Base-by-base conservation (phyloP, 2,329 filamentous ascomycete genomes). In the Cladosporium sphaerospermum region DNA sequence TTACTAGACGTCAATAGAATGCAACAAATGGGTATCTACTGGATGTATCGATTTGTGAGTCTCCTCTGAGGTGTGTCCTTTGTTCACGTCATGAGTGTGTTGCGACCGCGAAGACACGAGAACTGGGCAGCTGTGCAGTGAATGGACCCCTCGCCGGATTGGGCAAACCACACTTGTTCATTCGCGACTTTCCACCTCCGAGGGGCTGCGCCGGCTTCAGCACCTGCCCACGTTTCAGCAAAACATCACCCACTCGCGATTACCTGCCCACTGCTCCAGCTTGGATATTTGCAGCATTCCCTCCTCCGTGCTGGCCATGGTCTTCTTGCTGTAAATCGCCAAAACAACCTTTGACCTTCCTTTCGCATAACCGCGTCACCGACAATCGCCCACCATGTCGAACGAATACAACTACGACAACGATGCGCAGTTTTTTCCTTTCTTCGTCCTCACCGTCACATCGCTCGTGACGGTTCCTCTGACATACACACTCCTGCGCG, bases 401-500 rank as follows among this genome's bases (percentile, higher is more conserved):
- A 89, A 88, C 67, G 92, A 97, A 73, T 99, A 99, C 79, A 95
- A 88, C 66, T 99, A 99, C 77, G 93, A 99, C 81, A 88, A 96
- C 69, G 84, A 93, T 82, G 91, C 90, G 64, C 89, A 96, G 81
- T 96, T 96, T 78, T 99, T 96, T 79, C 93, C 95, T 62, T 96
- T 95, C 81, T 99, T 99, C 78, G 86, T 97, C 74, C 84, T 96
- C 69, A 96, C 91, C 41, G 80, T 97, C 66, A 84, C 86, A 58
- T 84, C 85, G 66, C 83, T 99, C 61, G 81, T 96, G 72, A 96
- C 93, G 3, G 75, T 96, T 55, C 91, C 92, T 57, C 80, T 95
- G 66, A 95, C 92, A 64, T 96, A 95, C 73, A 88, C 84, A 60
- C 83, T 96, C 62, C 79, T 96, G 65, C 62, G 63, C n/a, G 86